A percentile compares a stretch with the other conserved stretches of the same genome.
Evolutionary conservation across 2,329 filamentous ascomycete species (phyloP).

Genomic region (Pyrenochaeta sp.): DNA sequence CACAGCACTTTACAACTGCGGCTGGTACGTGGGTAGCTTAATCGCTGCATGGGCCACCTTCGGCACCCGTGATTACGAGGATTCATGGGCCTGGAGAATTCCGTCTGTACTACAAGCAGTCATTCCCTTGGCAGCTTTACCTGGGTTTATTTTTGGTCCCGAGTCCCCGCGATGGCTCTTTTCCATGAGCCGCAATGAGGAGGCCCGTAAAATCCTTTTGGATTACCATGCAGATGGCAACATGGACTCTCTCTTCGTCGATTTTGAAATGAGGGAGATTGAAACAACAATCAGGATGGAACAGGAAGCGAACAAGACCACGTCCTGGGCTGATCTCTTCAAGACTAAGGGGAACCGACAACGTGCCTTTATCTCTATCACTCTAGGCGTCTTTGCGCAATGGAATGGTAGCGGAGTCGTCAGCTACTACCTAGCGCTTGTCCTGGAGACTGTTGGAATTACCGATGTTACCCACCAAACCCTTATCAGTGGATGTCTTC

Average conservation of each 20-base stretch:
- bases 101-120: constrained; percentile 54
- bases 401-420: constrained; percentile 52
- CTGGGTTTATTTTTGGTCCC: constrained; percentile 51
- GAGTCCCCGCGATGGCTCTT: constrained; percentile 57
- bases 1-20: constrained; percentile 47
- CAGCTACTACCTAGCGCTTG: constrained; percentile 47
- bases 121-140: constrained; percentile 34
- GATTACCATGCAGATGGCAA: constrained; percentile 27
- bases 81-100: constrained; percentile 54
- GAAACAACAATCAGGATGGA: constrained; percentile 6
- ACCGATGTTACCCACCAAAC: constrained; percentile 42
- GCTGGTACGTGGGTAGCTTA: constrained; percentile 52
- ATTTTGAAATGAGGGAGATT: constrained; percentile 21
- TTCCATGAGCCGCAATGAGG: constrained; percentile 55
- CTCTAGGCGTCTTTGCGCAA: constrained; percentile 38
- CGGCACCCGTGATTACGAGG: constrained; percentile 51
- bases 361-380: constrained; percentile 48
- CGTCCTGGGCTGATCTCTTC: constrained; percentile 20
- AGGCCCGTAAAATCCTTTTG: constrained; percentile 15
- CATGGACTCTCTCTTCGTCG: constrained; percentile 13
- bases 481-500: constrained; percentile 48
- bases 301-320: constrained; percentile 14
- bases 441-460: constrained; percentile 50
- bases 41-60: constrained; percentile 55
- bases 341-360: constrained; percentile 46